A percentile compares a stretch with the other conserved stretches of the same genome.
Evolutionary conservation across 768 basidiomycete species (phyloP).

Genomic region (Leccinum boreale): DNA sequence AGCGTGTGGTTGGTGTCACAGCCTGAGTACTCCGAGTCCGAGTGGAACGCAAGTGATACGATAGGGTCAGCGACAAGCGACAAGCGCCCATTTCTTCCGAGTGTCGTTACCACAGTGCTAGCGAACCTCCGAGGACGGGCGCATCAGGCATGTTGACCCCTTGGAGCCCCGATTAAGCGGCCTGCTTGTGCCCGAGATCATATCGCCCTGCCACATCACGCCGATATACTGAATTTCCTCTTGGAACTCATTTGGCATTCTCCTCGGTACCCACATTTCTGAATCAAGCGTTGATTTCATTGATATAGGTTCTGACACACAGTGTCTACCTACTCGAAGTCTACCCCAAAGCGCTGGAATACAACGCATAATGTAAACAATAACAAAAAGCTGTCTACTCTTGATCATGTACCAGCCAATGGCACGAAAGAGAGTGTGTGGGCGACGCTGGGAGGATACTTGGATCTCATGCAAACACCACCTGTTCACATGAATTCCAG

Average conservation of each 20-base stretch:
- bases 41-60: background rate
- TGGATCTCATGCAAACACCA: constrained; percentile 16
- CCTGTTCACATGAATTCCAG: constrained; percentile 10
- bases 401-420: constrained; percentile 11
- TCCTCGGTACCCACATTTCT: background rate
- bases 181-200: background rate
- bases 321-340: constrained; percentile 3
- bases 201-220: background rate
- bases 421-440: constrained; percentile 2
- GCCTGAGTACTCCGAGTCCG: background rate
- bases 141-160: background rate
- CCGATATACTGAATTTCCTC: background rate
- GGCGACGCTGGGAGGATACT: constrained; percentile 5
- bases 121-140: background rate
- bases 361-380: constrained; percentile 23
- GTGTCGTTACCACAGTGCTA: background rate
- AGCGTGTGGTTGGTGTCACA: background rate
- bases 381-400: constrained; percentile 19
- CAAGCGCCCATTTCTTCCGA: background rate
- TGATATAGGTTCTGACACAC: background rate
- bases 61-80: background rate
- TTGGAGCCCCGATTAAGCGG: background rate
- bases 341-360: constrained; percentile 2
- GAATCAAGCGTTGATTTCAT: background rate
- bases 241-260: background rate